phyloP scores from a whole-genome alignment of 164 flowering plant species.

The Nymphaea thermarum region DNA sequence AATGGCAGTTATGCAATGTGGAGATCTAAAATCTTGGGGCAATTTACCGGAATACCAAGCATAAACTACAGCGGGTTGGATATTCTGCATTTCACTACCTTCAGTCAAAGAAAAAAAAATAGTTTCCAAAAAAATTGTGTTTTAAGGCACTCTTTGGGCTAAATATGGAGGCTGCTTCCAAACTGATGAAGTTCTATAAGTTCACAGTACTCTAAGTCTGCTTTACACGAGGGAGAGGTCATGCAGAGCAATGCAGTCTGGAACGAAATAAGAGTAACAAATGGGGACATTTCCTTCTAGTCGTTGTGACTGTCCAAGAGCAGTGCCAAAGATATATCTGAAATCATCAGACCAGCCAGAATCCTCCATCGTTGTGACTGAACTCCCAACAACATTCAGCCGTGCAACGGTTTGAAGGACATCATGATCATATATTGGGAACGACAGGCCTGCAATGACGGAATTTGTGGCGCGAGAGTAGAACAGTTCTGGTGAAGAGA shows the following conservation, averaged over 20 bases:
- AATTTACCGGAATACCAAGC: too few species aligned
- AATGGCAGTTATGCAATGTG: too few species aligned
- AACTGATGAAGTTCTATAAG: too few species aligned
- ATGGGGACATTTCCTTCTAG: neutral
- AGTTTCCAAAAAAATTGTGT: too few species aligned
- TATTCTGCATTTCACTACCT: too few species aligned
- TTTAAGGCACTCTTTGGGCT: too few species aligned
- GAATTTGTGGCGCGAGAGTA: neutral
- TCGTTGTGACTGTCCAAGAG: neutral
- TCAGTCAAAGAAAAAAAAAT: too few species aligned
- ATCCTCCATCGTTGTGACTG: constrained; percentile 1
- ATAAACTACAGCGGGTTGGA: too few species aligned
- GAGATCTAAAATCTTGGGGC: too few species aligned
- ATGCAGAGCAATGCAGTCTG: constrained; percentile 3
- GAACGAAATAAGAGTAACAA: neutral
- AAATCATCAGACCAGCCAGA: constrained; percentile 12
- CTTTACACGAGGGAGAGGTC: neutral
- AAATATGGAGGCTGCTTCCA: too few species aligned
- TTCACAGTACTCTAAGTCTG: too few species aligned
- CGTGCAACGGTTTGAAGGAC: neutral
- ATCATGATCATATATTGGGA: constrained; percentile 12
- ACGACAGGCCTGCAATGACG: constrained; percentile 26
- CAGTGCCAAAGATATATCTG: neutral
- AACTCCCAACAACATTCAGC: constrained; percentile 8
- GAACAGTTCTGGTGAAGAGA: constrained; percentile 8